These are phyloP conservation scores for Suillus sp. DNA, from an alignment of 768 basidiomycete species.

Conservation along the genomic window DNA sequence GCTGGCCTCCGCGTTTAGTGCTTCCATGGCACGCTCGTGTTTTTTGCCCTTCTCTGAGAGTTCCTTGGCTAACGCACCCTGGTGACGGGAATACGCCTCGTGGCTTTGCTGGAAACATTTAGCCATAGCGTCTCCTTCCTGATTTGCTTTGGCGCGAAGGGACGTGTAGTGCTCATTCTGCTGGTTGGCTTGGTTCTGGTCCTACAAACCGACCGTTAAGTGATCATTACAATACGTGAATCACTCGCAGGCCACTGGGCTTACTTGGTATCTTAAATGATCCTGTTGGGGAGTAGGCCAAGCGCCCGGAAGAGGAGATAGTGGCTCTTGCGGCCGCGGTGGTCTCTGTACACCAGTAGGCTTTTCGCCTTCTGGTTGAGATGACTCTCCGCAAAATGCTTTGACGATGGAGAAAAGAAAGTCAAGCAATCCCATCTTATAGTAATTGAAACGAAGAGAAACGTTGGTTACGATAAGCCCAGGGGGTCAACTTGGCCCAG, in stretches of 20 bases:
- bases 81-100: constrained; percentile 68
- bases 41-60: constrained; percentile 79
- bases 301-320: background rate
- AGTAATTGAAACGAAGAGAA: background rate
- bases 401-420: constrained; percentile 27
- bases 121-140: constrained; percentile 81
- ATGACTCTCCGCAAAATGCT: constrained; percentile 27
- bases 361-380: constrained; percentile 14
- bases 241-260: background rate
- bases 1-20: constrained; percentile 77
- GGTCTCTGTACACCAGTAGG: constrained; percentile 1
- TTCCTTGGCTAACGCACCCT: constrained; percentile 81
- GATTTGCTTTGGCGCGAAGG: constrained; percentile 74
- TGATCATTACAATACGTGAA: background rate
- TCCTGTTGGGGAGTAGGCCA: constrained; percentile 17
- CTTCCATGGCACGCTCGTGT: constrained; percentile 77
- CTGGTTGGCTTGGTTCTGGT: constrained; percentile 65
- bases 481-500: background rate
- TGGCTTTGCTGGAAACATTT: constrained; percentile 70
- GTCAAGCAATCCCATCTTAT: constrained; percentile 29
- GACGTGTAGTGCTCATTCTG: constrained; percentile 67
- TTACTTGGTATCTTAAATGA: constrained; percentile 23
- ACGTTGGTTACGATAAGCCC: background rate
- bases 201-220: constrained; percentile 32
- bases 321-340: constrained; percentile 15